A percentile compares a stretch with the other conserved stretches of the same genome.
Conservation (phyloP, 176 grass and related monocot species). For the Guadua angustifolia region DNA sequence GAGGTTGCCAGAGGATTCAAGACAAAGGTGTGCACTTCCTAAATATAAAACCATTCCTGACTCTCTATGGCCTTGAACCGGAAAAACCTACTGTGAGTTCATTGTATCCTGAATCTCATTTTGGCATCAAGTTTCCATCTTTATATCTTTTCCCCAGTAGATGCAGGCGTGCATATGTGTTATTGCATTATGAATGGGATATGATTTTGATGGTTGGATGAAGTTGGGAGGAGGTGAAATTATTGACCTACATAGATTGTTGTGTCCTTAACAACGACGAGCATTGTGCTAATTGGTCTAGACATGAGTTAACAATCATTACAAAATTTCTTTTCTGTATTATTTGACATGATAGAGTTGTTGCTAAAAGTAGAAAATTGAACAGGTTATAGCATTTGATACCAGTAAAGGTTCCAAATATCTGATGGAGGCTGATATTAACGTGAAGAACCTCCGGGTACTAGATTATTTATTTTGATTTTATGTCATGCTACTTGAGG, state of each 20-base stretch:
- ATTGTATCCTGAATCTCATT: constrained; percentile 4
- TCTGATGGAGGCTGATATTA: constrained; percentile 75
- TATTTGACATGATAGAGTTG: background rate
- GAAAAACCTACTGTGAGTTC: constrained; percentile 74
- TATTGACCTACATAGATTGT: background rate
- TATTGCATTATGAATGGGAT: constrained; percentile 15
- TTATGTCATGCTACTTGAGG: background rate
- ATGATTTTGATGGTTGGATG: background rate
- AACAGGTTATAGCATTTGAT: constrained; percentile 81
- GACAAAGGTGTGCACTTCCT: constrained; percentile 40
- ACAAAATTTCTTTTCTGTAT: constrained; percentile 21
- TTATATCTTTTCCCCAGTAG: background rate
- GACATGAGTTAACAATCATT: background rate
- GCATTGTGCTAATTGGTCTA: background rate
- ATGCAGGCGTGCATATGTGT: background rate
- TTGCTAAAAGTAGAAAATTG: constrained; percentile 42
- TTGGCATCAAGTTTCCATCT: constrained; percentile 10
- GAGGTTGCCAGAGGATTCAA: constrained; percentile 77
- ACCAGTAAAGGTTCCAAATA: constrained; percentile 66
- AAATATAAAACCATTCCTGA: constrained; percentile 78
- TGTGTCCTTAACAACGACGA: background rate
- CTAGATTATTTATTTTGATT: constrained; percentile 19
- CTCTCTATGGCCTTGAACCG: constrained; percentile 78
- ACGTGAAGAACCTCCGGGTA: constrained; percentile 58
- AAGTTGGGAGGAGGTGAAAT: background rate